Evolutionary conservation across 345 rosid species (phyloP), one percentile per base, ranked within the genome.

Genomic region (Eucalyptus polybractea): DNA sequence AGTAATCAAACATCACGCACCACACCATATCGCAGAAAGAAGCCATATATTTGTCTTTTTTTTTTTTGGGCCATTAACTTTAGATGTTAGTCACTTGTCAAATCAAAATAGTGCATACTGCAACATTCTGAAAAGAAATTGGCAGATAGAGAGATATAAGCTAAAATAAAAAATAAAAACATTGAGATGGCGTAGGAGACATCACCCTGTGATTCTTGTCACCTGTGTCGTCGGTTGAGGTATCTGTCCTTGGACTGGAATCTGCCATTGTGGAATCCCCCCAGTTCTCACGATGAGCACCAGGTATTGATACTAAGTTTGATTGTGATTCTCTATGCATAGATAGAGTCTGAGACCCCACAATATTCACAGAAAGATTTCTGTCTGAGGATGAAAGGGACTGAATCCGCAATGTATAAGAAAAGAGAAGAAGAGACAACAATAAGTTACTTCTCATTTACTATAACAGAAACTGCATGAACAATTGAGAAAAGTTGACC

Each of bases 221-320:
- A 88, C 95, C 99, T 72, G 97, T 94, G 88, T 97, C 99, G 50
- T 97, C 99, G 29, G 99, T 94, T 89, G 99, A 97, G 80, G 92
- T 95, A 93, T 97, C 98, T 65, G 98, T 97, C 91, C 95, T 95
- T 86, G 98, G 97, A 92, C 99, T 96, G 51, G 96, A 95, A 91
- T 96, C 98, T 54, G 96, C 97, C 95, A 95, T 92, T 83, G 90
- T 91, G 91, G 94, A 92, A 89, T 95, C 98, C 86, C 94, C 95
- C 95, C 95, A 94, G 45, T 94, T 93, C 90, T 95, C 95, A 65
- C 87, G 93, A 87, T 92, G 91, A 83, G 90, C 91, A 90, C 93
- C 92, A 90, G 91, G 91, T 88, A 90, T 90, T 87, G 98, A 92
- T 87, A 92, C 90, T 83, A 92, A 91, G 92, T 90, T 91, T 54